Percentiles rank a stretch among this genome's conserved stretches.
Conservation (phyloP, 208 protist genomes). For the Trypanosoma avium region DNA sequence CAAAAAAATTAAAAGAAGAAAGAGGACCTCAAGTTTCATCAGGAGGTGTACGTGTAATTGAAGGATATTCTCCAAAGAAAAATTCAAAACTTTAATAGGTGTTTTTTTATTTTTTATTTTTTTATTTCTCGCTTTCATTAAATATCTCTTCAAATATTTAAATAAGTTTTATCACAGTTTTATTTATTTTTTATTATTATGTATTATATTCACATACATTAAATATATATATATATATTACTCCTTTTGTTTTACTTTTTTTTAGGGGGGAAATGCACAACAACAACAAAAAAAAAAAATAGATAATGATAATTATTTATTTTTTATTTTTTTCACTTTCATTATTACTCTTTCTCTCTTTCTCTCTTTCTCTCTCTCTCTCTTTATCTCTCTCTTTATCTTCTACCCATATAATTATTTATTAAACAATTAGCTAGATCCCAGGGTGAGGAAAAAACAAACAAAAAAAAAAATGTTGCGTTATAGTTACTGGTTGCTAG, state of each 20-base stretch:
- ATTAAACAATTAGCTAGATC: no score
- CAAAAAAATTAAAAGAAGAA: conserved; percentile 44
- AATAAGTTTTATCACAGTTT: background rate
- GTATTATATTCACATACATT: no score
- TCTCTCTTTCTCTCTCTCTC: no score
- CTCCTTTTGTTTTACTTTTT: background rate
- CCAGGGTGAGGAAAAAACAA: background rate
- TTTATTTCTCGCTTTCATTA: background rate
- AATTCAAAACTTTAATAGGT: conserved; percentile 13
- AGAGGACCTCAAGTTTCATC: conserved; percentile 12
- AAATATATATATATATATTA: conserved; percentile 15
- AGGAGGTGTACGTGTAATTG: conserved; percentile 54
- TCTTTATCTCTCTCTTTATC: no score
- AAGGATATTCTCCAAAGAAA: conserved; percentile 60
- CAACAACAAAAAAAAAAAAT: background rate
- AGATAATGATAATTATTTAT: no score
- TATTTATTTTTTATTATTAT: conserved; percentile 3
- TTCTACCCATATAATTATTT: no score
- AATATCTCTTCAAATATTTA: background rate
- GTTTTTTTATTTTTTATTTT: background rate
- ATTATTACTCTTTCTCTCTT: no score
- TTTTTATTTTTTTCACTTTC: no score
- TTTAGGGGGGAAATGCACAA: background rate
- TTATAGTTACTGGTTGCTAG: conserved; percentile 5
- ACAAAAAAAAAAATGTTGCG: conserved; percentile 19